A percentile compares a stretch with the other conserved stretches of the same genome.
phyloP scores from a whole-genome alignment of 345 rosid species.

The Pistacia atlantica region DNA sequence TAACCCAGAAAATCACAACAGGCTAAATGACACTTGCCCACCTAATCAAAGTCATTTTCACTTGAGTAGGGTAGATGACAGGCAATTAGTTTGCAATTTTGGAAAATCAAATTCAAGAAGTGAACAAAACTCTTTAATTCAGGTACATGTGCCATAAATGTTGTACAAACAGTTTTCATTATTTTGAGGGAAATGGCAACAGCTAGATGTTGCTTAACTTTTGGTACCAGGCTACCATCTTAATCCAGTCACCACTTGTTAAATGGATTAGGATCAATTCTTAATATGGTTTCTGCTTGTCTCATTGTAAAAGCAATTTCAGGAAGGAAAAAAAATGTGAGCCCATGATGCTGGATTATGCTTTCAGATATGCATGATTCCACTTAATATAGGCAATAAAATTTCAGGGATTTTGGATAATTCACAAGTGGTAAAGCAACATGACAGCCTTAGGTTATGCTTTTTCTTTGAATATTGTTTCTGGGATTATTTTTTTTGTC shows the following conservation, averaged over 20 bases:
- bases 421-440: background rate
- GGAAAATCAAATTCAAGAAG: constrained; percentile 10
- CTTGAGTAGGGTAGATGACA: constrained; percentile 1
- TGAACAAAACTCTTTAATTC: constrained; percentile 27
- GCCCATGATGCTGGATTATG: constrained; percentile 16
- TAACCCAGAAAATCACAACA: constrained; percentile 18
- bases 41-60: constrained; percentile 26
- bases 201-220: constrained; percentile 5
- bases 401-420: background rate
- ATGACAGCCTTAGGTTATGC: background rate
- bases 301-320: constrained; percentile 25
- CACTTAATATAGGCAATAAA: background rate
- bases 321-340: background rate
- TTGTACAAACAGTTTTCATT: constrained; percentile 23
- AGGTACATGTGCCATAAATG: constrained; percentile 26
- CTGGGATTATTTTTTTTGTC: background rate
- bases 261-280: background rate
- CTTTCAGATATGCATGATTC: background rate
- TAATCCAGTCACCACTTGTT: background rate
- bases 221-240: constrained; percentile 14
- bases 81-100: background rate
- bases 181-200: constrained; percentile 16
- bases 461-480: background rate
- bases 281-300: constrained; percentile 26
- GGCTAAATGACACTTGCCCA: constrained; percentile 7